phyloP scores from a whole-genome alignment of 2,329 filamentous ascomycete species.

The Ophiostoma australiae region DNA sequence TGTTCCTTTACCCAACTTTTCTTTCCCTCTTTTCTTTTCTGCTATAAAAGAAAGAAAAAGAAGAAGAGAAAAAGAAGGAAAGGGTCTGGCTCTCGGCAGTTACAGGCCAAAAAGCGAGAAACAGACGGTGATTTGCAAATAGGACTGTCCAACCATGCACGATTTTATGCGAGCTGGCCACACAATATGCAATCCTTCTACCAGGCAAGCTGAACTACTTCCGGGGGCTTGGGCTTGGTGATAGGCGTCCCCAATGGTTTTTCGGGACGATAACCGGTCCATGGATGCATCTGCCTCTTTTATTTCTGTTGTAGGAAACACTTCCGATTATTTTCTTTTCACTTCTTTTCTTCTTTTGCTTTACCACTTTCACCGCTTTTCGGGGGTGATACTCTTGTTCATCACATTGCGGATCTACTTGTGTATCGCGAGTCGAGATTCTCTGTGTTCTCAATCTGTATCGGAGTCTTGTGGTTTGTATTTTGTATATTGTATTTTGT shows the following conservation, averaged over 20 bases:
- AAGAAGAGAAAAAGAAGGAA: background rate
- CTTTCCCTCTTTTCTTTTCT: no score
- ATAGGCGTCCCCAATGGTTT: slow-evolving; percentile 10
- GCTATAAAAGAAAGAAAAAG: background rate
- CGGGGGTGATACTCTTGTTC: background rate
- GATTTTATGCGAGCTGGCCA: background rate
- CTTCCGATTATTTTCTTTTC: background rate
- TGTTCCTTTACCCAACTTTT: background rate
- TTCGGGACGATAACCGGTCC: slow-evolving; percentile 11
- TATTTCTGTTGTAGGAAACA: background rate
- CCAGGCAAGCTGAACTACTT: slow-evolving; percentile 1
- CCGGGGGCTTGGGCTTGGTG: background rate
- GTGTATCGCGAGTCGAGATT: background rate
- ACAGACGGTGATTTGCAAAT: background rate
- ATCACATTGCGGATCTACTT: background rate
- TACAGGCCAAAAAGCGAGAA: background rate
- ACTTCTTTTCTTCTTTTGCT: background rate
- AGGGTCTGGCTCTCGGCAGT: background rate
- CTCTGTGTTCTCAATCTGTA: background rate
- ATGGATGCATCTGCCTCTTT: background rate
- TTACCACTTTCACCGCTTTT: background rate
- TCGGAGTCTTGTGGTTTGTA: background rate
- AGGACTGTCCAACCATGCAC: background rate
- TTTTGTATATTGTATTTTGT: background rate
- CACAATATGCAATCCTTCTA: slow-evolving; percentile 9